Evolutionary conservation across 345 rosid genomes (phyloP).

Genomic region (Salix exigua): DNA sequence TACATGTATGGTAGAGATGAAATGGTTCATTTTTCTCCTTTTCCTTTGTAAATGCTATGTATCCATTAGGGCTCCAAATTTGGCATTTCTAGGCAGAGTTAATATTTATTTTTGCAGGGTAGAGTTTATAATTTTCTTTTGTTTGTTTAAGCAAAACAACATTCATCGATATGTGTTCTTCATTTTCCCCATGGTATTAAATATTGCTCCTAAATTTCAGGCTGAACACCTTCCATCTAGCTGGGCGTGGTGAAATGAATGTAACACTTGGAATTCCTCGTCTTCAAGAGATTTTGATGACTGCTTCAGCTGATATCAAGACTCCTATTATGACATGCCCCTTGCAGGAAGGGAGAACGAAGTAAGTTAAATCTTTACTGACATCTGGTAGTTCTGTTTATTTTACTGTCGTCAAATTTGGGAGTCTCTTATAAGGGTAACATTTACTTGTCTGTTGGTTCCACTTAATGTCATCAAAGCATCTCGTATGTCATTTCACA

Average conservation of each 20-base stretch:
- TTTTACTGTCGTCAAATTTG: neutral
- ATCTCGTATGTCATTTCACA: neutral
- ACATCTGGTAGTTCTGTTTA: neutral
- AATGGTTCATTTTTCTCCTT: no score
- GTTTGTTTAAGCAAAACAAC: neutral
- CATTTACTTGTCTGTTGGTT: neutral
- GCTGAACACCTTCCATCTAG: slow-evolving; percentile 97
- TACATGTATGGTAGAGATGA: no score
- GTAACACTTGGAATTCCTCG: slow-evolving; percentile 98
- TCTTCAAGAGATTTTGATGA: slow-evolving; percentile 91
- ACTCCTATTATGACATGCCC: slow-evolving; percentile 98
- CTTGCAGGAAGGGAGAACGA: slow-evolving; percentile 51
- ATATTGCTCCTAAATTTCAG: slow-evolving; percentile 34
- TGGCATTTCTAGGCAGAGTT: no score
- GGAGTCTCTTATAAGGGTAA: neutral
- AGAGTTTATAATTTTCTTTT: no score
- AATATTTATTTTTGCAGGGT: no score
- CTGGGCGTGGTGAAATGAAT: slow-evolving; percentile 99
- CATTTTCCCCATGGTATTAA: neutral
- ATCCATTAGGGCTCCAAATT: no score
- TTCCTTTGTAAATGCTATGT: no score
- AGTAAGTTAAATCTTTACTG: slow-evolving; percentile 38
- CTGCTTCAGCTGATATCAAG: slow-evolving; percentile 71
- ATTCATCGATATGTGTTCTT: neutral
- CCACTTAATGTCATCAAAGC: neutral